Base-by-base conservation (phyloP, 305 asterid genomes). In the Fraxinus paxiana region DNA sequence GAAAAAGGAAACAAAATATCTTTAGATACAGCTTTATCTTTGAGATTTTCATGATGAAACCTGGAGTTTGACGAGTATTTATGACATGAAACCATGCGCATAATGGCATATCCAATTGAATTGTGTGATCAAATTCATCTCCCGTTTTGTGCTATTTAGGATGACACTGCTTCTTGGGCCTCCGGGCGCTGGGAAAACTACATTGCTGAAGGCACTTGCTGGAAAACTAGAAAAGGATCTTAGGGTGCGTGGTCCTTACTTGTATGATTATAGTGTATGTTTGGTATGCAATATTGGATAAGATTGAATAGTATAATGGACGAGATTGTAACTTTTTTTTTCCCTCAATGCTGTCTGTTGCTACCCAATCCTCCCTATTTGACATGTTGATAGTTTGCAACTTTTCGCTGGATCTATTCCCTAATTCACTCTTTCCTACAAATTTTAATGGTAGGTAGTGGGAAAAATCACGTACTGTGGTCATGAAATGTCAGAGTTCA, bases 101-200 rank as follows among this genome's bases (percentile, higher is more conserved):
- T 0, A 17, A 17, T 38, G 17, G 15, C 10, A 38, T 51, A 73
- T 56, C 69, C 35, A 20, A 26, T 81, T 82, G 69, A 73, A 17
- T 67, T 35, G 28, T 75, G 12, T 76, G 46, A 81, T 51, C 38
- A 35, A 75, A 37, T 1, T 77, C 37, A 12, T 69, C 74, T 30
- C 20, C 1, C 9, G 20, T 69, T 13, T 34, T 69, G 56, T 77
- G 22, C 54, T 80, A 46, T 83, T 71, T 70, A 96, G 99, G 94
- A 89, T 92, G 97, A 89, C 98, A 5, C 92, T 96, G 46, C 97
- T 96, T 85, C 98, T 96, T 61, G 99, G 99, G 72, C 99, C 99
- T 78, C 99, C 99, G 0, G 90, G 98, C 7, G 71, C 98, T 9
- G 99, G 99, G 77, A 96, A 96, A 85, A 94, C 99, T 17, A 88